phyloP scores from a whole-genome alignment of 2,329 filamentous ascomycete genomes.

The Rhynchosporium agropyri region DNA sequence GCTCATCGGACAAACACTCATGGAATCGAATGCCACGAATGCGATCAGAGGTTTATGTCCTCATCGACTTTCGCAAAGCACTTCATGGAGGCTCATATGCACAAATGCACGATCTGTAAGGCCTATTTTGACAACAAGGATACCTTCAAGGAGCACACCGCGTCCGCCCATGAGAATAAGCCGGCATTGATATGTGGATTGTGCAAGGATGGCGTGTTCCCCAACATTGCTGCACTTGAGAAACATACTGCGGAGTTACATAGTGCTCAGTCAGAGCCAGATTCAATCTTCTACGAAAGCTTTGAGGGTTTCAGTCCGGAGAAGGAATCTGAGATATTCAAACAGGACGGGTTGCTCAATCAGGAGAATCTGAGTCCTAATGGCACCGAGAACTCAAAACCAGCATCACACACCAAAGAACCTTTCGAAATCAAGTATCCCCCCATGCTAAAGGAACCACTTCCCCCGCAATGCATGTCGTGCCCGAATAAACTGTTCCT shows the following conservation, averaged over 20 bases:
- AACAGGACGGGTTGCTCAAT: no score
- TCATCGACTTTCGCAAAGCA: neutral
- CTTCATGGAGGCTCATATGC: neutral
- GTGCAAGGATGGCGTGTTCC: neutral
- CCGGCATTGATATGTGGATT: neutral
- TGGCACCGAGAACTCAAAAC: no score
- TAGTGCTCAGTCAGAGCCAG: neutral
- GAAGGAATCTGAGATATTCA: no score
- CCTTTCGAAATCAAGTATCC: neutral
- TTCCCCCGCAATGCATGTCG: neutral
- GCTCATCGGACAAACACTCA: neutral
- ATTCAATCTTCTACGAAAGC: neutral
- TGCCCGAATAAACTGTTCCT: neutral
- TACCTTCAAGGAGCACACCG: neutral
- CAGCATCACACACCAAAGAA: neutral
- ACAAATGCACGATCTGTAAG: neutral
- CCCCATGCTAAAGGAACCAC: neutral
- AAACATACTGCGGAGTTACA: neutral
- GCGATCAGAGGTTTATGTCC: neutral
- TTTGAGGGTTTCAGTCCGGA: neutral
- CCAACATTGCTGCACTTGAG: neutral
- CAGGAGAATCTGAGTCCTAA: no score
- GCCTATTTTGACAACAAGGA: neutral
- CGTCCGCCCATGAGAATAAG: neutral
- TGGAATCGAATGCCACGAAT: neutral